Evolutionary conservation across 2,329 filamentous ascomycete genomes (phyloP), one percentile per base, ranked within the genome.

Genomic region (Ambrosiella cleistominuta): DNA sequence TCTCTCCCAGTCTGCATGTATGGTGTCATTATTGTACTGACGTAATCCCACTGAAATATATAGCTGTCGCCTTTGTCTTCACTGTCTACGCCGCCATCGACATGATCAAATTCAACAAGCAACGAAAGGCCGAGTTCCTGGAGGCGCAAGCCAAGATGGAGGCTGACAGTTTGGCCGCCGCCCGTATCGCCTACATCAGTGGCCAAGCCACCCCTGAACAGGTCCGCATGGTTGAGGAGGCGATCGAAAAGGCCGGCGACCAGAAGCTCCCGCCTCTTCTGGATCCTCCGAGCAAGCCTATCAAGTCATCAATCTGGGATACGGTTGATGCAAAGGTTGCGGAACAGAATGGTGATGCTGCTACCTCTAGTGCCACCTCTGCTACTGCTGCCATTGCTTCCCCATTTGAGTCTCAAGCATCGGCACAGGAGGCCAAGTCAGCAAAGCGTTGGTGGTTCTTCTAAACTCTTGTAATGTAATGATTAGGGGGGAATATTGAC

Each of bases 61-160:
- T 57, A 80, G 78, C 71, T 54, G 70, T 81, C 61, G 77, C 77
- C 61, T 72, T 74, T 62, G 70, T 81, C 36, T 71, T 79, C 45
- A 80, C 77, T 57, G 69, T 75, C 62, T 82, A 81, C 71, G 79
- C 79, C 40, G 75, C 78, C 15, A 75, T 72, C 70, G 79, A 82
- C 68, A 82, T 82, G 79, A 71, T 81, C 61, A 71, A 73, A 57
- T 77, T 78, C 68, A 82, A 82, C 72, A 75, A 75, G 64, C 75
- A 76, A 69, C 77, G 78, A 64, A 78, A 77, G 65, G 70, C 69
- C 65, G 79, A 82, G 67, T 82, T 80, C 71, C 65, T 76, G 64
- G 74, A 77, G 60, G 71, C 77, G 57, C 77, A 80, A 65, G 72
- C 73, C 67, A 70, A 73, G 61, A 70, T 80, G 65, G 72, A 75